Evolutionary conservation across 2,329 filamentous ascomycete genomes (phyloP).

Genomic region (Plectosphaerella cucumerina): DNA sequence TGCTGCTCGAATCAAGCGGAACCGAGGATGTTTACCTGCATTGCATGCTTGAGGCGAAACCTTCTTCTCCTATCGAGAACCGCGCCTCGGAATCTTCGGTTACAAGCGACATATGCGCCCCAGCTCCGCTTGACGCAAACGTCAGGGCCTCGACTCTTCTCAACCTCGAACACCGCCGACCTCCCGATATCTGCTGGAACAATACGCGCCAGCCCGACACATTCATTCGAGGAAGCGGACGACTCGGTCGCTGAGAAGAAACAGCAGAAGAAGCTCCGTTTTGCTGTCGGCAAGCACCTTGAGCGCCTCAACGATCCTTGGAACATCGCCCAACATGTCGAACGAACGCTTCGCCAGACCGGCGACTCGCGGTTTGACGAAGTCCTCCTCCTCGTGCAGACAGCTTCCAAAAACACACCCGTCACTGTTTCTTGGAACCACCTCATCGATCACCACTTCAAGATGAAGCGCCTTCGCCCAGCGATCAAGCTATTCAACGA

Average conservation of each 20-base stretch:
- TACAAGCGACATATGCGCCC: too few relatives aligned
- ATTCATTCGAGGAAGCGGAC: background rate
- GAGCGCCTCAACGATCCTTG: conserved; percentile 65
- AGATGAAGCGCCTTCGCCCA: conserved; percentile 51
- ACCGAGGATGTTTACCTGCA: too few relatives aligned
- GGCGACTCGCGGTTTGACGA: conserved; percentile 55
- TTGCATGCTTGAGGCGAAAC: too few relatives aligned
- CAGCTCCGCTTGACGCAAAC: too few relatives aligned
- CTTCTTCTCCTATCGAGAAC: too few relatives aligned
- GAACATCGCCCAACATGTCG: conserved; percentile 66
- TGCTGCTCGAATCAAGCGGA: too few relatives aligned
- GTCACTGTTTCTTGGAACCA: conserved; percentile 85
- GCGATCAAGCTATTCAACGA: conserved; percentile 87
- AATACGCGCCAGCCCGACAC: too few relatives aligned
- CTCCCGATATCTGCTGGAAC: too few relatives aligned
- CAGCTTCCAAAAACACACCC: conserved; percentile 60
- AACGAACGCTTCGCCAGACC: conserved; percentile 44
- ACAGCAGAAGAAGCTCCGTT: conserved; percentile 23
- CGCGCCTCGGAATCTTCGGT: too few relatives aligned
- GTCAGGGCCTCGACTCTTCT: too few relatives aligned
- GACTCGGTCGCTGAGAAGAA: conserved; percentile 10
- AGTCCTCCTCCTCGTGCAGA: conserved; percentile 63
- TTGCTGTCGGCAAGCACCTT: conserved; percentile 51
- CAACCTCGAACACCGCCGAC: too few relatives aligned
- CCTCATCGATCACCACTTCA: conserved; percentile 68